Evolutionary conservation across 108 stramenopile species (phyloP), one percentile per base, ranked within the genome.

Genomic region (Conticribra weissflogii): DNA sequence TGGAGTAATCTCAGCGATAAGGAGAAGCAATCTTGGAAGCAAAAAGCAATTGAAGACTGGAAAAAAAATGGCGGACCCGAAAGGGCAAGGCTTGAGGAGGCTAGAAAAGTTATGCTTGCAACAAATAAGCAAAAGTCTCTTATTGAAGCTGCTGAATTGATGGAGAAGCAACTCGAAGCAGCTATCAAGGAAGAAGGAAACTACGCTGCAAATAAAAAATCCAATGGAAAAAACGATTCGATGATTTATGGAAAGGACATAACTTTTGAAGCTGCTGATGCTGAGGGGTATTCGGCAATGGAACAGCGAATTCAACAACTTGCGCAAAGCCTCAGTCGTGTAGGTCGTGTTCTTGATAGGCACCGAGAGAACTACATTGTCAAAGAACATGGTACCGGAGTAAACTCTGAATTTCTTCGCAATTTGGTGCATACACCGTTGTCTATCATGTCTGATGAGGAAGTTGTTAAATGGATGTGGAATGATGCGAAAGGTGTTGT

Each of bases 261-360:
- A 18, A 83, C 90, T 30, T 90, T 91, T 66, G 86, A 86, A 53
- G 86, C 78, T 44, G 93, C 93, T 7, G 93, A 95, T 55, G 88
- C 87, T 9, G 93, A 95, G 63, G 93, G 91, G n/a, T 68, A 81
- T 28, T 83, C 84, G 52, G 88, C 94, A 22, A 94, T 94, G 93
- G 90, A 89, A 59, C 90, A 94, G 59, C 80, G 93, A 17, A 91
- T 94, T 61, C 93, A 94, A 54, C 88, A 89, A 70, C 79, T 95
- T 49, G 86, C 94, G 2, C 91, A 92, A 49, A 79, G 86, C 23
- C 71, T 95, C 19, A 88, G 85, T 51, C 79, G 91, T 48, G 82
- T 95, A 29, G 94, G 94, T 24, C 86, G 94, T 68, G 91, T 92
- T 59, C 79, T 95, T 44, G 88, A 91, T 64, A 81, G 91, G 18